phyloP scores from a whole-genome alignment of 2,329 filamentous ascomycete genomes.

The Laburnicola sp. region DNA sequence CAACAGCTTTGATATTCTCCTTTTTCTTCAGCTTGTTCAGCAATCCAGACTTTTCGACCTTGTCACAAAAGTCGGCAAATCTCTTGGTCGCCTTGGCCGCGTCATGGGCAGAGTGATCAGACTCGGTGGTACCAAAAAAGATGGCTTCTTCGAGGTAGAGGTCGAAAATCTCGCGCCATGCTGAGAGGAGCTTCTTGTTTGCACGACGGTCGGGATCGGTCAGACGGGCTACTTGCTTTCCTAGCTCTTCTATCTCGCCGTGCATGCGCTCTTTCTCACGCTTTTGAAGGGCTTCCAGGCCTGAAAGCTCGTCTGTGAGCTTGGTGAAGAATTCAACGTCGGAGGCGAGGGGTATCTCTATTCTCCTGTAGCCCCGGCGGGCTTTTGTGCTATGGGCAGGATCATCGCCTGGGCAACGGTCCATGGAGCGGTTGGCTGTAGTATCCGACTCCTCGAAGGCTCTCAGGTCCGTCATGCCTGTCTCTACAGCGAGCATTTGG shows the following conservation, averaged over 20 bases:
- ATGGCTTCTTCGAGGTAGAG: constrained; percentile 77
- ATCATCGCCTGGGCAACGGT: constrained; percentile 4
- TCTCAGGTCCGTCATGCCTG: constrained; percentile 47
- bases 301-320: constrained; percentile 70
- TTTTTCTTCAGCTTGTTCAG: constrained; percentile 65
- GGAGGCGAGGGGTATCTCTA: constrained; percentile 77
- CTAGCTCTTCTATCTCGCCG: constrained; percentile 65
- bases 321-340: constrained; percentile 80
- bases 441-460: constrained; percentile 34
- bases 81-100: constrained; percentile 68
- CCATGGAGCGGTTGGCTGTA: constrained; percentile 14
- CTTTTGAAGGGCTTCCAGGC: constrained; percentile 68
- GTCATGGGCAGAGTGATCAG: constrained; percentile 67
- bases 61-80: constrained; percentile 71
- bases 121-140: constrained; percentile 79
- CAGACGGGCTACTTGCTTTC: constrained; percentile 64
- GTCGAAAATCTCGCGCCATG: constrained; percentile 81
- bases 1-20: constrained; percentile 66
- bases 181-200: constrained; percentile 66
- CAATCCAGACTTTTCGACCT: constrained; percentile 64
- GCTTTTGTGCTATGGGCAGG: constrained; percentile 7
- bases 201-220: constrained; percentile 67
- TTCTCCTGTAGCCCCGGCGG: constrained; percentile 44
- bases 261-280: constrained; percentile 67
- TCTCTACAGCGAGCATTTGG: constrained; percentile 59